Percentiles rank a stretch among this genome's conserved stretches.
Evolutionary conservation across 208 protist genomes (phyloP).

Genomic region (Tritrichomonas foetus): DNA sequence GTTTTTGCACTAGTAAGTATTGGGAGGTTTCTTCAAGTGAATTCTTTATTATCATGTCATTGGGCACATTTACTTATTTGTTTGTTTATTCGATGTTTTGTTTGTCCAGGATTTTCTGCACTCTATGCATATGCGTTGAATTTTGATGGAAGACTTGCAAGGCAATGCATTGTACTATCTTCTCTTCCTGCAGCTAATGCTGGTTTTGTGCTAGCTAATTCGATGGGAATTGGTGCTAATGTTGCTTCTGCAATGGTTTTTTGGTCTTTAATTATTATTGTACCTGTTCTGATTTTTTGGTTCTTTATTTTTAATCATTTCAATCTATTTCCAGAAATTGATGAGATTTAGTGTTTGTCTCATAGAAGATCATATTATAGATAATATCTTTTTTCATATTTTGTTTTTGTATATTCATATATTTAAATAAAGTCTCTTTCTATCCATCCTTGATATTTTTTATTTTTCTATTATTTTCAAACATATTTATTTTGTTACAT

Average conservation of each 20-base stretch:
- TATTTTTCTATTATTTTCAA: background rate
- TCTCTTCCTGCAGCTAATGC: background rate
- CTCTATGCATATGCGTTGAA: background rate
- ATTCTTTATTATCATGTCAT: background rate
- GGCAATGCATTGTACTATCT: background rate
- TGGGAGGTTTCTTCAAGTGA: background rate
- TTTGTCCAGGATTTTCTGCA: background rate
- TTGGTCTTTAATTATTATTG: conserved; percentile 2
- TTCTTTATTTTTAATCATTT: background rate
- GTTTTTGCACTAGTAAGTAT: background rate
- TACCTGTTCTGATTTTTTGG: background rate
- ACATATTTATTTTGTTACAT: background rate
- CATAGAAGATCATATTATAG: background rate
- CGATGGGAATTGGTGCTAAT: background rate
- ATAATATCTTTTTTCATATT: background rate
- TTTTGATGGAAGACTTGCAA: background rate
- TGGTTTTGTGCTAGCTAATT: background rate
- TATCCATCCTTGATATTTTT: background rate
- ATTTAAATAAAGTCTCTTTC: background rate
- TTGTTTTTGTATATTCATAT: background rate
- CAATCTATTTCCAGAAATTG: background rate
- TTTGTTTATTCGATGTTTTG: background rate
- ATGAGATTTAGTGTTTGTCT: background rate
- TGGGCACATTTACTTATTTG: background rate
- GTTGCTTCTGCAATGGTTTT: background rate